A percentile compares a stretch with the other conserved stretches of the same genome.
Conservation (phyloP, 2,329 filamentous ascomycete genomes). For the Trichoderma sp. region DNA sequence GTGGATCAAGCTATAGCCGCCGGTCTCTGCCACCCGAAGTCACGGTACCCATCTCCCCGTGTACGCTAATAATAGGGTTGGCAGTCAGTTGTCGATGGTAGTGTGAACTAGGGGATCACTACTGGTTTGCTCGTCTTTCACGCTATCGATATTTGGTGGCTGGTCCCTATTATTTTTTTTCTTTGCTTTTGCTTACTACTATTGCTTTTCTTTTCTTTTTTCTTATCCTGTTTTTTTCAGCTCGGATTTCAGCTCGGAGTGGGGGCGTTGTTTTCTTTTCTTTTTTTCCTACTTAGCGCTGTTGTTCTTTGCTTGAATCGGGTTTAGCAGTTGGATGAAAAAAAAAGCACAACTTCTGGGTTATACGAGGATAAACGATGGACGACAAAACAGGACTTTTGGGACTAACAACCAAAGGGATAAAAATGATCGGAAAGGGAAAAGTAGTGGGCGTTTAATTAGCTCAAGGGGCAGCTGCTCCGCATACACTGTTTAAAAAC, state of each 20-base stretch:
- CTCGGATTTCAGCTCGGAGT: neutral
- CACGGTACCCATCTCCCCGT: slow-evolving; percentile 20
- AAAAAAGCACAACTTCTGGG: slow-evolving; percentile 7
- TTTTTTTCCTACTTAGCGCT: neutral
- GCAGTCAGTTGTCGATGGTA: neutral
- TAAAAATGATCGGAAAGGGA: slow-evolving; percentile 12
- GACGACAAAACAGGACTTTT: slow-evolving; percentile 10
- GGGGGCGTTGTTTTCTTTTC: neutral
- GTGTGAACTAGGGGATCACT: neutral
- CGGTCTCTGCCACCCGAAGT: slow-evolving; percentile 20
- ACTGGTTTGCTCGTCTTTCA: neutral
- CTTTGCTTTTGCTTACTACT: neutral
- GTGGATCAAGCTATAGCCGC: slow-evolving; percentile 9
- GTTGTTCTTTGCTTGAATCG: neutral
- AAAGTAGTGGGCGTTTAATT: slow-evolving; percentile 16
- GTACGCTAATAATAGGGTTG: slow-evolving; percentile 3
- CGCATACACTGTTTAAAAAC: slow-evolving; percentile 11
- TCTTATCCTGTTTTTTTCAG: neutral
- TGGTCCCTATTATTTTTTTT: neutral
- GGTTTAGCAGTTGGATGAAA: neutral
- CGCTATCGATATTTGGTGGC: slow-evolving; percentile 1
- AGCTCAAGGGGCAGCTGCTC: slow-evolving; percentile 11
- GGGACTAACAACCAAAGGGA: neutral
- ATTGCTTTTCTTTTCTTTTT: slow-evolving; percentile 3
- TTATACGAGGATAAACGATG: slow-evolving; percentile 22